Percentiles rank a stretch among this genome's conserved stretches.
phyloP scores from a whole-genome alignment of 768 basidiomycete genomes.

The Calocybe indica region DNA sequence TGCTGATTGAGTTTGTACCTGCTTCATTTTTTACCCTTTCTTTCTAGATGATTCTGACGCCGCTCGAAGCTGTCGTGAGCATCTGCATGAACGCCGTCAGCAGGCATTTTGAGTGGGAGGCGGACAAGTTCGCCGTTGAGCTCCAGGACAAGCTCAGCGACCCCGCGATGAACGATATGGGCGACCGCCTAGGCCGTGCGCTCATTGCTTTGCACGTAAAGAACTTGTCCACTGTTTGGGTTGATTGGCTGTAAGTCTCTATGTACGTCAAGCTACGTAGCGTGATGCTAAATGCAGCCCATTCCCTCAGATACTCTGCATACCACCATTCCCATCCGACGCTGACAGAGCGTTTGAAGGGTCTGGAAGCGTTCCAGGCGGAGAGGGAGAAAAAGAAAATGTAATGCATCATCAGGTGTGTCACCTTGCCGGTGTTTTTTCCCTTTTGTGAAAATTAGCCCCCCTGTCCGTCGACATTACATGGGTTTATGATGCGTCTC shows the following conservation, averaged over 20 bases:
- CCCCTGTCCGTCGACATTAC: too few relatives aligned
- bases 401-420: slow-evolving; percentile 5
- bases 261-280: slow-evolving; percentile 2
- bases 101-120: slow-evolving; percentile 88
- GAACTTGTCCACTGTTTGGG: slow-evolving; percentile 91
- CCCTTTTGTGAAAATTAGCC: too few relatives aligned
- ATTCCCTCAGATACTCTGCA: slow-evolving; percentile 69
- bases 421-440: too few relatives aligned
- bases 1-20: not conserved
- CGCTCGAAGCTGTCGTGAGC: slow-evolving; percentile 67
- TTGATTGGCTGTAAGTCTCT: slow-evolving; percentile 76
- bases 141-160: slow-evolving; percentile 47
- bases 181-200: slow-evolving; percentile 76
- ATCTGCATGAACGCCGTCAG: slow-evolving; percentile 78
- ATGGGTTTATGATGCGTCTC: too few relatives aligned
- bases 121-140: slow-evolving; percentile 82
- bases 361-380: slow-evolving; percentile 63
- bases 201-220: slow-evolving; percentile 84
- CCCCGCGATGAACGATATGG: slow-evolving; percentile 76
- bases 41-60: slow-evolving; percentile 69
- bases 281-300: slow-evolving; percentile 3
- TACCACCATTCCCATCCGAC: slow-evolving; percentile 98
- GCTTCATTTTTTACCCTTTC: not conserved
- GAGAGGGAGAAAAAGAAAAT: slow-evolving; percentile 36
- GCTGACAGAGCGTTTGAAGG: slow-evolving; percentile 81